Percentiles rank a stretch among this genome's conserved stretches.
phyloP scores from a whole-genome alignment of 129 eudicot genomes.

The Saussurea involucrata region DNA sequence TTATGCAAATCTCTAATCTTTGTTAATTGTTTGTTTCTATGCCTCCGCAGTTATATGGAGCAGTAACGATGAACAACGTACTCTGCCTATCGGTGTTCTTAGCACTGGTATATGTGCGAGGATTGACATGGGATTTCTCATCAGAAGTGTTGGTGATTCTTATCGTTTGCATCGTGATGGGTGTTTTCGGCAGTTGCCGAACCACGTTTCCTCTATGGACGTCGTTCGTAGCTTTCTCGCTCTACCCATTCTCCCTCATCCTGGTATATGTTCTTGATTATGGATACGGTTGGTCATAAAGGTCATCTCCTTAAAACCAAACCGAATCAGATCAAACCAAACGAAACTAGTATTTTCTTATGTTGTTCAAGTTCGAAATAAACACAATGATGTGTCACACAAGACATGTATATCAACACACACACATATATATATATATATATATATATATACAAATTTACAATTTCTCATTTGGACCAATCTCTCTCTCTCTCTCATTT shows the following conservation, averaged over 20 bases:
- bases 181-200: conserved; percentile 68
- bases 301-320: background rate
- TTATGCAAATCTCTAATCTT: background rate
- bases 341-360: background rate
- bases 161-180: conserved; percentile 75
- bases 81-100: conserved; percentile 80
- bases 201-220: conserved; percentile 94
- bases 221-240: conserved; percentile 57
- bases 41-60: conserved; percentile 80
- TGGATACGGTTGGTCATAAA: conserved; percentile 75
- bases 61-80: conserved; percentile 80
- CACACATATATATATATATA: too few species aligned
- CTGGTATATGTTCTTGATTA: conserved; percentile 87
- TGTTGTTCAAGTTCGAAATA: conserved; percentile 17
- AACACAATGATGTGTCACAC: background rate
- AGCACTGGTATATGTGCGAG: conserved; percentile 74
- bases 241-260: conserved; percentile 76
- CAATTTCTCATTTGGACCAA: background rate
- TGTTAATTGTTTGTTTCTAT: conserved; percentile 4
- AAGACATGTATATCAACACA: background rate
- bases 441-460: background rate
- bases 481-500: background rate
- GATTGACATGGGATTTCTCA: conserved; percentile 81
- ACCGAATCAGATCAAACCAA: background rate
- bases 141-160: conserved; percentile 77